Evolutionary conservation across 179 eudicot species (phyloP), one percentile per base, ranked within the genome.

Genomic region (Drosera spatulata): DNA sequence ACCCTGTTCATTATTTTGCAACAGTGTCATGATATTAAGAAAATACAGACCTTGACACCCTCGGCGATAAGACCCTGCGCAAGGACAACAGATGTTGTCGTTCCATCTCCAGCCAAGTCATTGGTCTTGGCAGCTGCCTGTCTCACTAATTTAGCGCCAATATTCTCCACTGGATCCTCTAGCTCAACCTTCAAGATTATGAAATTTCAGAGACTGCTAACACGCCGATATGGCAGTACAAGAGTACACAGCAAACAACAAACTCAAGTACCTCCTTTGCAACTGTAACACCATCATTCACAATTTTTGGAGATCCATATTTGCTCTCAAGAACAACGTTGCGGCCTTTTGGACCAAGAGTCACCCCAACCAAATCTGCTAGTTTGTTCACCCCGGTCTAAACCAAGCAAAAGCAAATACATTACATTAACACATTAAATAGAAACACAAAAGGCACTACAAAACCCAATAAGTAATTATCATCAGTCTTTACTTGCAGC

Each of bases 121-220:
- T 90, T 90, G 12, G 93, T 90, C 86, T 84, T 89, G 58, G 91
- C 79, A 61, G 97, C 95, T 4, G 98, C 98, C 71, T 91, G 98
- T 60, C 98, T 83, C 52, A 93, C 99, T 75, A 93, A 76, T 63
- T 93, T 93, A n/a, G 95, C 99, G 56, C 99, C 99, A 75, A 90
- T 89, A 72, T 93, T 93, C 67, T 93, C 99, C 11, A 93, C 99
- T 3, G 97, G 91, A 68, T 93, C 99, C 79, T 89, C 99, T 82
- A 93, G 75, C 73, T 93, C 99, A 61, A 93, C 99, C 99, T 93
- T 55, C 2, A 59, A 9, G 54, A 50, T 12, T 38, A 61, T 51
- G 43, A 22, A 22, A 22, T 22, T 22, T 22, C 33, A 22, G 33
- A n/a, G n/a, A 22, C 33, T 22, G 33, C 33, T 22, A 22, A 1